A percentile compares a stretch with the other conserved stretches of the same genome.
Evolutionary conservation across 2,329 filamentous ascomycete species (phyloP).

Genomic region (Magnaporthiopsis poae): DNA sequence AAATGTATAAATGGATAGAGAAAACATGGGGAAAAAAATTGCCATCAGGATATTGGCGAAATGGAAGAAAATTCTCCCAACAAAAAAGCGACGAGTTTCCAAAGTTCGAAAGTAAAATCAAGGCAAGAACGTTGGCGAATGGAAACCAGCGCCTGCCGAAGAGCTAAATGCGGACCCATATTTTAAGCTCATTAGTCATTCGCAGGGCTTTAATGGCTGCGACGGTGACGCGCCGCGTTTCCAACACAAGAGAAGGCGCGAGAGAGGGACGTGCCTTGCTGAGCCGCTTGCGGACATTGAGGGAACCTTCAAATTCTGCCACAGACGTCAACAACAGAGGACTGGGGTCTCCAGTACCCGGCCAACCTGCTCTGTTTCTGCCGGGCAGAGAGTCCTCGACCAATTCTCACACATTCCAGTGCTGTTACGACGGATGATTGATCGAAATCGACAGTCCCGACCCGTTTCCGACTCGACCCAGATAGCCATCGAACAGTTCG

Average conservation of each 20-base stretch:
- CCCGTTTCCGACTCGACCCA: neutral
- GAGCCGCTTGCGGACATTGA: neutral
- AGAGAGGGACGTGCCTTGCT: neutral
- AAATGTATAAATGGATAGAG: no score
- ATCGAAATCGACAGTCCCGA: neutral
- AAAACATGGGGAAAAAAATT: no score
- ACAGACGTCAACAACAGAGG: neutral
- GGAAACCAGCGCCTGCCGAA: neutral
- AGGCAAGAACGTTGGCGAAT: no score
- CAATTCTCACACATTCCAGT: neutral
- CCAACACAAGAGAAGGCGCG: neutral
- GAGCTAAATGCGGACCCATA: neutral
- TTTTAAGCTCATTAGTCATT: neutral
- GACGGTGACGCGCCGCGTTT: neutral
- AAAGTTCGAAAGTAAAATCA: no score
- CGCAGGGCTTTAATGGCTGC: neutral
- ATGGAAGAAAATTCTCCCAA: no score
- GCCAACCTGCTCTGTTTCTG: neutral
- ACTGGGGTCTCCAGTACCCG: neutral
- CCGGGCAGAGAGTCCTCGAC: neutral
- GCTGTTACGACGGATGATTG: neutral
- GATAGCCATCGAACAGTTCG: neutral
- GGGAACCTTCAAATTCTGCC: neutral
- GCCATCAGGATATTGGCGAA: no score
- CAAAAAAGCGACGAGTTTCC: no score